Evolutionary conservation across 345 rosid genomes (phyloP), one percentile per base, ranked within the genome.

Genomic region (Carallia pectinifolia): DNA sequence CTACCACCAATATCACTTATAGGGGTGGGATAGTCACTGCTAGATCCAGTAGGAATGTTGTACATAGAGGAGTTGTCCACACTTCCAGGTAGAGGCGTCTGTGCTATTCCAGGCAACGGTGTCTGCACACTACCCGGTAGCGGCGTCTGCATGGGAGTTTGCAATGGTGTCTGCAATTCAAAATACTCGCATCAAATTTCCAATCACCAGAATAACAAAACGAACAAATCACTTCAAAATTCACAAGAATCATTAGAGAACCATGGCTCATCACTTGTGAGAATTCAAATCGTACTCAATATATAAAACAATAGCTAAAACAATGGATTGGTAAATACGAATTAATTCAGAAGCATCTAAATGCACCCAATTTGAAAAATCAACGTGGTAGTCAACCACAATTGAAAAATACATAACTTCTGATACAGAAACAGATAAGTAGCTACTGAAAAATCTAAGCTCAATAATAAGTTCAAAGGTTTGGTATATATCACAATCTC

Each of bases 31-130:
- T 96, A 89, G 53, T 87, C 99, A 68, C 90, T 69, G 61, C 40
- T 89, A 40, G 84, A 61, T 70, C 97, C 99, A 30, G 99, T 90
- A 67, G 98, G 91, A 53, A 90, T 87, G 78, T 95, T 92, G 80
- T 90, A 90, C 85, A 84, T 77, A 2, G 81, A 74, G 30, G 95
- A 89, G 79, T 77, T 89, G 73, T 95, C 99, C 53, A 83, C 82
- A 75, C 81, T 87, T 65, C 79, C 79, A 2, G 79, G 74, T 50
- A 69, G 64, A 52, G 79, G 79, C 0, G 79, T 76, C n/a, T 74
- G 80, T 2, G 23, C 59, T 7, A 23, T 55, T 55, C 59, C 59
- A 3, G 59, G 27, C 23, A 55, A 23, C 23, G 59, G 59, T 4
- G 60, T 55, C 60, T 55, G 60, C 27, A 23, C 31, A 13, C 33